These are phyloP conservation scores for Calycina herbarum DNA, from an alignment of 2,329 filamentous ascomycete species.

Conservation along the genomic window DNA sequence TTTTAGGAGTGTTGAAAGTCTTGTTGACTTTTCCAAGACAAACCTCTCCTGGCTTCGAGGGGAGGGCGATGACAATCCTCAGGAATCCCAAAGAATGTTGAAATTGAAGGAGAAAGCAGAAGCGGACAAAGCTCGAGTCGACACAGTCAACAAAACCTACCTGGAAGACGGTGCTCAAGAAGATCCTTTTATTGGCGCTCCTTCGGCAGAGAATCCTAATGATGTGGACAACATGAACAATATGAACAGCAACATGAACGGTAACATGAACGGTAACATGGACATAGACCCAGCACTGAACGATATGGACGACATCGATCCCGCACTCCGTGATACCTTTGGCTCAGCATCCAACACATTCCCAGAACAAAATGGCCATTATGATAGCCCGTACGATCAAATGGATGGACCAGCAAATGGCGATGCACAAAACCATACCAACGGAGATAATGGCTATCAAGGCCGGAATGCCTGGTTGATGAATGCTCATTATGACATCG, in stretches of 20 bases:
- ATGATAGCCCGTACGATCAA: slow-evolving; percentile 16
- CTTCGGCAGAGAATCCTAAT: background rate
- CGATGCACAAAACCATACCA: slow-evolving; percentile 11
- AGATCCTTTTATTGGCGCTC: slow-evolving; percentile 19
- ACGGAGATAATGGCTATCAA: slow-evolving; percentile 14
- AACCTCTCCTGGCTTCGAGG: slow-evolving; percentile 82
- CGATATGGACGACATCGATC: slow-evolving; percentile 34
- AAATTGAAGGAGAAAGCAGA: slow-evolving; percentile 38
- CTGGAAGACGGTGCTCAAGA: slow-evolving; percentile 18
- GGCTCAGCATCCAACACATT: slow-evolving; percentile 5
- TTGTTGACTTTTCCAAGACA: slow-evolving; percentile 88
- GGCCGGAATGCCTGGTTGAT: slow-evolving; percentile 12
- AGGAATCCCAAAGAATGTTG: slow-evolving; percentile 42
- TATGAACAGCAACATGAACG: background rate
- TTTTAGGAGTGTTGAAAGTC: slow-evolving; percentile 81
- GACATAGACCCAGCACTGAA: slow-evolving; percentile 14
- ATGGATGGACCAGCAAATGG: slow-evolving; percentile 12
- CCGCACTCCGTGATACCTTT: slow-evolving; percentile 27
- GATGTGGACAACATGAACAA: background rate
- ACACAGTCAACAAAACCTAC: slow-evolving; percentile 29
- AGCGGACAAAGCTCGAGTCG: slow-evolving; percentile 34
- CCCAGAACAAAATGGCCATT: slow-evolving; percentile 15
- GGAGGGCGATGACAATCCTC: slow-evolving; percentile 47
- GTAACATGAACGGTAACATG: background rate
- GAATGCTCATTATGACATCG: slow-evolving; percentile 28